A percentile compares a stretch with the other conserved stretches of the same genome.
Conservation (phyloP, 2,329 filamentous ascomycete genomes). For the Aspergillus versicolor region DNA sequence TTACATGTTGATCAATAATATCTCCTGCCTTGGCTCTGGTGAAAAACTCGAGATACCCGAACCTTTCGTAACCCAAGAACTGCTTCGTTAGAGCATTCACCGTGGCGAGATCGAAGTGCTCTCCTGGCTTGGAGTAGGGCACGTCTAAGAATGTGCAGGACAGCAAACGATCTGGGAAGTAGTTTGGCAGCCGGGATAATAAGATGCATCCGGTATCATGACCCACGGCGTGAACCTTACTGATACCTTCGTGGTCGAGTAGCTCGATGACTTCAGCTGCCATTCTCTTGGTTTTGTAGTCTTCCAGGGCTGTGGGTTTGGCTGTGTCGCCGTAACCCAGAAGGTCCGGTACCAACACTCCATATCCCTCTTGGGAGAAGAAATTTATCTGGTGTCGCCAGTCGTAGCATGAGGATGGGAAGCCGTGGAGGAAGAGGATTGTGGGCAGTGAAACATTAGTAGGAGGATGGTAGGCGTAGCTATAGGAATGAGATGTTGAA, state of each 20-base stretch:
- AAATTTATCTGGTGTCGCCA: slow-evolving; percentile 42
- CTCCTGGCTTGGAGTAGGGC: slow-evolving; percentile 21
- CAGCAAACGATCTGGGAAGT: slow-evolving; percentile 19
- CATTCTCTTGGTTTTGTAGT: slow-evolving; percentile 34
- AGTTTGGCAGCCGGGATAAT: slow-evolving; percentile 26
- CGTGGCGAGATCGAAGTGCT: slow-evolving; percentile 20
- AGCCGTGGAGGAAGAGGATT: slow-evolving; percentile 51
- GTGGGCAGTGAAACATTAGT: slow-evolving; percentile 26
- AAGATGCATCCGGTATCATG: slow-evolving; percentile 28
- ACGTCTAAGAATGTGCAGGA: slow-evolving; percentile 22
- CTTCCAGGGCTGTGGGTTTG: slow-evolving; percentile 26
- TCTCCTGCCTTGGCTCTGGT: slow-evolving; percentile 11
- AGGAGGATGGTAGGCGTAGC: slow-evolving; percentile 30
- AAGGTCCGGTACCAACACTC: slow-evolving; percentile 46
- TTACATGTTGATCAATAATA: slow-evolving; percentile 25
- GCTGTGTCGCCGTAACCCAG: slow-evolving; percentile 40
- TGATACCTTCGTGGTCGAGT: slow-evolving; percentile 26
- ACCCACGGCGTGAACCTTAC: slow-evolving; percentile 22
- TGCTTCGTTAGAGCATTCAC: slow-evolving; percentile 22
- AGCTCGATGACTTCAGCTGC: slow-evolving; percentile 34
- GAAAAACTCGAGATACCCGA: slow-evolving; percentile 27
- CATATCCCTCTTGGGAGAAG: slow-evolving; percentile 40
- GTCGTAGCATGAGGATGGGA: slow-evolving; percentile 48
- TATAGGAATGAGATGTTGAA: slow-evolving; percentile 21
- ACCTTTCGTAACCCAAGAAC: slow-evolving; percentile 22